Base-by-base conservation (phyloP, 257 asterid genomes). In the Anisodus tanguticus region DNA sequence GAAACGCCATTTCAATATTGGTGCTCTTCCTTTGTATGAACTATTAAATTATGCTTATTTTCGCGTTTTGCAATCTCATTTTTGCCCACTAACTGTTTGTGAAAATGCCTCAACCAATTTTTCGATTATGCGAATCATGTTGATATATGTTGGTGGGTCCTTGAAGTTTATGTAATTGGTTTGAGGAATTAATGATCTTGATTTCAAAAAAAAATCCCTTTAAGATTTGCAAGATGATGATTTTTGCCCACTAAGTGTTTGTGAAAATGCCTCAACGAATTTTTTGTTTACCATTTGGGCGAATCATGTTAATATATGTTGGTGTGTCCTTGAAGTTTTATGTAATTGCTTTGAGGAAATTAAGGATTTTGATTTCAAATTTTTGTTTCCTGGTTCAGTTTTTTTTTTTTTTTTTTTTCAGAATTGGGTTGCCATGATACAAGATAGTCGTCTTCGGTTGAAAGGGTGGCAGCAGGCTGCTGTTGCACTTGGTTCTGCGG, bases 401-500 rank as follows among this genome's bases (percentile, higher is more conserved):
- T 63, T 58, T 10, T 41, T 22, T 22, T 22, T 22, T 43, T 82
- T 35, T 82, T 15, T 31, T 67, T 66, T 31, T 13, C 12, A 49
- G 68, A 66, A 35, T 58, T 53, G 64, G 80, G 31, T 85, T 54
- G 70, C 22, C 83, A 95, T 94, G 98, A 81, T 92, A 47, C 88
- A 59, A 83, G 90, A 93, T n/a, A 88, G 91, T 67, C 90, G 90
- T 66, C 88, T 92, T 79, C 88, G 84, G 58, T 90, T 96, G 80
- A 93, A 91, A 83, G 97, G 92, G 67, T 94, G 98, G 98, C 98
- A 94, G 88, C 96, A 91, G 86, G 97, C 95, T 79, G 99, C 98
- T 1, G 97, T 96, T 76, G 98, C 98, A 10, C 89, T 94, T 87
- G 98, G 98, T 85, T 94, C 99, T 43, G 98, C 98, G 2, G 87